Evolutionary conservation across 768 basidiomycete genomes (phyloP).

Genomic region (Mycena venus): DNA sequence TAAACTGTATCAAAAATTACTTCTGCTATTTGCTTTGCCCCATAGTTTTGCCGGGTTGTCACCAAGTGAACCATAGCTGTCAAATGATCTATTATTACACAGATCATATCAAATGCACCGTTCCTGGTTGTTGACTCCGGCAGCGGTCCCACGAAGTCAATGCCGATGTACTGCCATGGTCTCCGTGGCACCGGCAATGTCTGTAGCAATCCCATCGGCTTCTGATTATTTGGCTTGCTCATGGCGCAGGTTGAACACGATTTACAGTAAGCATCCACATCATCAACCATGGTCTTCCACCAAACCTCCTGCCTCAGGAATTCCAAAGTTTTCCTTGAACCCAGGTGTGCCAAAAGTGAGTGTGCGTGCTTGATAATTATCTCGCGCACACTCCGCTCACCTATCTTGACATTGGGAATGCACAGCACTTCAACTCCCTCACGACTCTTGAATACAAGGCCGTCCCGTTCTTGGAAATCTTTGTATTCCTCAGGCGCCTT

Average conservation of each 20-base stretch:
- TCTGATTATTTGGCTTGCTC: slow-evolving; percentile 8
- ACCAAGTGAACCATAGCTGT: slow-evolving; percentile 42
- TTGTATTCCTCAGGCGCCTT: slow-evolving; percentile 36
- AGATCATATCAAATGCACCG: slow-evolving; percentile 40
- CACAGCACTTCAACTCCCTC: slow-evolving; percentile 27
- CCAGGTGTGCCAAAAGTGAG: slow-evolving; percentile 51
- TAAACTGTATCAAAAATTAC: slow-evolving; percentile 36
- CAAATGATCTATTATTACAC: slow-evolving; percentile 38
- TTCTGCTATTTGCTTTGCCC: too few species aligned
- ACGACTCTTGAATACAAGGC: slow-evolving; percentile 33
- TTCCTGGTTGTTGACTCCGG: slow-evolving; percentile 34
- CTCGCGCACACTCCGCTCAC: slow-evolving; percentile 32
- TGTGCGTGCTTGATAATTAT: slow-evolving; percentile 50
- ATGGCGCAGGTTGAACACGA: slow-evolving; percentile 31
- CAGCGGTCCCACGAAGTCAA: slow-evolving; percentile 21
- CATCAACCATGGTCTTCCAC: slow-evolving; percentile 23
- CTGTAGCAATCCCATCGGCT: neutral
- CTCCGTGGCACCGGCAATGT: neutral
- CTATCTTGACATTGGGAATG: slow-evolving; percentile 38
- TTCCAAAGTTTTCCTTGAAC: slow-evolving; percentile 43
- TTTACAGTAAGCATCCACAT: slow-evolving; percentile 12
- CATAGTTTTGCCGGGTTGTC: too few species aligned
- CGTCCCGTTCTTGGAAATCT: slow-evolving; percentile 42
- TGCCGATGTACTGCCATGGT: neutral
- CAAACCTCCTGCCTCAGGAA: slow-evolving; percentile 20